Conservation (phyloP, 345 rosid genomes). For the Camelina sativa region DNA sequence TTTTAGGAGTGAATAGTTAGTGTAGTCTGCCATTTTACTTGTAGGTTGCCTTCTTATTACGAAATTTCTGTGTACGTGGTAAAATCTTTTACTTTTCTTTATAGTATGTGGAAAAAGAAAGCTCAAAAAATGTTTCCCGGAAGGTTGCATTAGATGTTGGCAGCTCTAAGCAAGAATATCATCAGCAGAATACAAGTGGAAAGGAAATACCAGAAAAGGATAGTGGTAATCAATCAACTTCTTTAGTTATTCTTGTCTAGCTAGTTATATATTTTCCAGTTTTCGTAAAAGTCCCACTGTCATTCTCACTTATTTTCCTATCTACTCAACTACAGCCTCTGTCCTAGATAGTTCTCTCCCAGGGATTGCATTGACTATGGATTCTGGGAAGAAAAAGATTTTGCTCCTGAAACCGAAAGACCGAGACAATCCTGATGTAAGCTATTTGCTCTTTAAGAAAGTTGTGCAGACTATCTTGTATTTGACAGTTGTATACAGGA, state of each 20-base stretch:
- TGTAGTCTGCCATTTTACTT: conserved; percentile 21
- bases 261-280: not conserved
- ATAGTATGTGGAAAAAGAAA: conserved; percentile 56
- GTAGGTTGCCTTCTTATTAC: not conserved
- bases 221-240: conserved; percentile 41
- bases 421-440: conserved; percentile 55
- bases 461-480: conserved; percentile 11
- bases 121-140: conserved; percentile 41
- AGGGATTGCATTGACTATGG: conserved; percentile 54
- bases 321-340: conserved; percentile 41
- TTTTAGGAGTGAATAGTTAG: not conserved
- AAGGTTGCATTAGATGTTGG: conserved; percentile 44
- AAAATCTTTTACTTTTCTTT: conserved; percentile 25
- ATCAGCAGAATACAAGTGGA: conserved; percentile 43
- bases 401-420: conserved; percentile 57
- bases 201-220: conserved; percentile 47
- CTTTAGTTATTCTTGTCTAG: not conserved
- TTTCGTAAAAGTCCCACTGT: not conserved
- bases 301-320: not conserved
- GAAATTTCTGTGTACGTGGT: not conserved
- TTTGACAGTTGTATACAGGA: conserved; percentile 3
- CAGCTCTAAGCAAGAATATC: conserved; percentile 48
- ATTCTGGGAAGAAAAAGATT: conserved; percentile 64
- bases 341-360: conserved; percentile 53
- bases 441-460: conserved; percentile 33